A percentile compares a stretch with the other conserved stretches of the same genome.
These are phyloP conservation scores for Penicillium simplicissimum DNA, from an alignment of 495 filamentous ascomycete species.

Conservation along the genomic window DNA sequence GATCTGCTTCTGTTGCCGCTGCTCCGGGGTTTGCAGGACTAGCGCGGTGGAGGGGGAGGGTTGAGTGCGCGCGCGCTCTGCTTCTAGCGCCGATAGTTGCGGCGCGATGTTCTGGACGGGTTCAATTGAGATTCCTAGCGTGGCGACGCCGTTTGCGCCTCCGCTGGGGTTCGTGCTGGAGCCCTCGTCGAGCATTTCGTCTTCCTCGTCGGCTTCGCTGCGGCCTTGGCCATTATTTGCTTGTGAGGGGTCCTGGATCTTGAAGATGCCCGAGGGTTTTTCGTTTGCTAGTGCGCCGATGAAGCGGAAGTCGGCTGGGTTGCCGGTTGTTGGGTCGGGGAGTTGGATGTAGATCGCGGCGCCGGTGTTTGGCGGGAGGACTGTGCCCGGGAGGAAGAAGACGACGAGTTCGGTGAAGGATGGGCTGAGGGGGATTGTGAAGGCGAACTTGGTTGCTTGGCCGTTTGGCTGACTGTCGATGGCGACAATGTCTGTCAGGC, in stretches of 20 bases:
- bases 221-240: conserved; percentile 15
- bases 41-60: conserved; percentile 33
- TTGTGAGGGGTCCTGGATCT: conserved; percentile 43
- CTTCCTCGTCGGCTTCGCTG: conserved; percentile 38
- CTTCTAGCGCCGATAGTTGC: conserved; percentile 61
- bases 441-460: conserved; percentile 67
- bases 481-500: conserved; percentile 60
- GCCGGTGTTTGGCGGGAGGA: conserved; percentile 72
- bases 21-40: conserved; percentile 27
- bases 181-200: conserved; percentile 49
- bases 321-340: conserved; percentile 41
- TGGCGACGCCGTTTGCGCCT: conserved; percentile 45
- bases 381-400: conserved; percentile 81
- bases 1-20: conserved; percentile 39
- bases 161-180: conserved; percentile 7
- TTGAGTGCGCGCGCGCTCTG: conserved; percentile 27
- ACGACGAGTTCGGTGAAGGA: conserved; percentile 79
- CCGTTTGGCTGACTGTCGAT: conserved; percentile 49
- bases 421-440: conserved; percentile 57
- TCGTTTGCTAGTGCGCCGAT: conserved; percentile 85
- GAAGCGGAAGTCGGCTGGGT: conserved; percentile 64
- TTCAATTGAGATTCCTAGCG: conserved; percentile 84
- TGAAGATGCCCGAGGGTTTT: conserved; percentile 88
- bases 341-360: conserved; percentile 87
- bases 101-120: conserved; percentile 66